Evolutionary conservation across 2,329 filamentous ascomycete genomes (phyloP), one percentile per base, ranked within the genome.

Genomic region (Sporothrix pseudoabietina): DNA sequence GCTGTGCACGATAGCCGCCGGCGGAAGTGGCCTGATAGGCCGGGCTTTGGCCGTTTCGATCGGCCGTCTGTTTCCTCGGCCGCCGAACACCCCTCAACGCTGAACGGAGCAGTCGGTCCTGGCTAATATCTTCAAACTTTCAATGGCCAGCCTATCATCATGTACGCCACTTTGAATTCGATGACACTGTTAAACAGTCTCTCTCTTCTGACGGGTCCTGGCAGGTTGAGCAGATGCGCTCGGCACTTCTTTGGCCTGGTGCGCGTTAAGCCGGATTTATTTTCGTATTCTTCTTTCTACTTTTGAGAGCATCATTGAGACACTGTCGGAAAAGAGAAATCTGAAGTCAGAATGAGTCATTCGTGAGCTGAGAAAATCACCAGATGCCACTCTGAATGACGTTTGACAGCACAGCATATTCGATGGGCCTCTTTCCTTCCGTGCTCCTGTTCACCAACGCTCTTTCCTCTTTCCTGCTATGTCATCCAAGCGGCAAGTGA

Each of bases 1-100:
- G 66, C 66, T 69, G 66, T 69, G 47, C 30, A 39, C 66, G 66
- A 39, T 69, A 69, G 47, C 66, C 66, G 66, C 66, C 66, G 47
- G 66, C 66, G 47, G 66, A 3, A 26, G 26, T 68, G 65, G 65
- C 26, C 65, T 68, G 16, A 16, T 10, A 49, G 44, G 44, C 14
- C 44, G 44, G 63, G 22, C 41, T 44, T 16, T 6, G 66, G 30
- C 16, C 22, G 66, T 10, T 47, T 69, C 30, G 26, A 32, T 12
- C 35, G 19, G 57, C 41, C 57, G 61, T 14, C 19, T 47, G 39
- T 44, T 6, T 52, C 26, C 32, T 52, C 65, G 44, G 65, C 65
- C 16, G 35, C 63, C 61, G 61, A 9, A 8, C 22, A n/a, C 41
- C 7, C 7, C 16, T 35, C 22, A 26, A 12, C 14, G 26, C 30